Evolutionary conservation across 2,329 filamentous ascomycete species (phyloP).

Genomic region (Beauveria varroae): DNA sequence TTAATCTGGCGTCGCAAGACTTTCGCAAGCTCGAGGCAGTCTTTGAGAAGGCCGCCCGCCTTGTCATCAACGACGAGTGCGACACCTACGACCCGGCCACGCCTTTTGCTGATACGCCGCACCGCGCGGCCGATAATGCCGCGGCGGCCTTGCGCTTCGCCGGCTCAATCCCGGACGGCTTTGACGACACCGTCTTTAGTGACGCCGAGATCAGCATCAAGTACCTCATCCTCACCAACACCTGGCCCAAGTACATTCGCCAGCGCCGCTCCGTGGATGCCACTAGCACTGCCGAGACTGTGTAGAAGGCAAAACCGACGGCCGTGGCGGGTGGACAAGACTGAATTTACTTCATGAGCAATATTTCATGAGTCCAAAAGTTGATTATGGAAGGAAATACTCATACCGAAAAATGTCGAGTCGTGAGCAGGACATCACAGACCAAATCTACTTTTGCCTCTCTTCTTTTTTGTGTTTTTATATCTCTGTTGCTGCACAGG

Average conservation of each 20-base stretch:
- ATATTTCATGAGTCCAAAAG: background rate
- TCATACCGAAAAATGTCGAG: background rate
- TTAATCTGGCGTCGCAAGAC: slow-evolving; percentile 56
- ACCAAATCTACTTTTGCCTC: background rate
- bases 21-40: slow-evolving; percentile 45
- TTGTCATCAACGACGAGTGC: slow-evolving; percentile 32
- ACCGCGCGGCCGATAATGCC: slow-evolving; percentile 16
- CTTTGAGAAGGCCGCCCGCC: slow-evolving; percentile 47
- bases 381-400: background rate
- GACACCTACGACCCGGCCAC: slow-evolving; percentile 32
- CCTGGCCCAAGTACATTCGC: slow-evolving; percentile 55
- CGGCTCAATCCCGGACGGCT: slow-evolving; percentile 42
- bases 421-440: background rate
- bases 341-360: background rate
- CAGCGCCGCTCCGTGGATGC: slow-evolving; percentile 26
- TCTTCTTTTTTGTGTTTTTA: background rate
- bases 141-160: slow-evolving; percentile 23
- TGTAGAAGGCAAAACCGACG: background rate
- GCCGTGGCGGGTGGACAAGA: background rate
- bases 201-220: slow-evolving; percentile 54
- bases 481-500: background rate
- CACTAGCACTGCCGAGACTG: slow-evolving; percentile 9
- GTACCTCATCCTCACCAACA: slow-evolving; percentile 62
- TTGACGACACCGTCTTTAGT: slow-evolving; percentile 51
- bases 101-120: slow-evolving; percentile 32